Evolutionary conservation across 345 rosid species (phyloP).

Genomic region (Arabidopsis thaliana): DNA sequence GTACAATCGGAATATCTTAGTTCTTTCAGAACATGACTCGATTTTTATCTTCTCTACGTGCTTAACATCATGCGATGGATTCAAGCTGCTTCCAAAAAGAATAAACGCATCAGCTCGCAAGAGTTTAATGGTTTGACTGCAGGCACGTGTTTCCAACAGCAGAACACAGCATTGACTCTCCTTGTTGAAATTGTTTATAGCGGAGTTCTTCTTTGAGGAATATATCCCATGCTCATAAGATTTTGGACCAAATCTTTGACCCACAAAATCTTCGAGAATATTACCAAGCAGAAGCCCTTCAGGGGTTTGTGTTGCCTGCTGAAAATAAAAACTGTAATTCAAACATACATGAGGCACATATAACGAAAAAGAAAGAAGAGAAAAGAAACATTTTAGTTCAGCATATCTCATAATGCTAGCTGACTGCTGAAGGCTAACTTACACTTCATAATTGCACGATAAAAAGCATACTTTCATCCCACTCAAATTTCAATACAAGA

Average conservation of each 20-base stretch:
- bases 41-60: conserved; percentile 72
- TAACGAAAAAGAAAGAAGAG: conserved; percentile 11
- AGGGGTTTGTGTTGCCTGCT: conserved; percentile 62
- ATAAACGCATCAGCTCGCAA: conserved; percentile 73
- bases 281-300: conserved; percentile 68
- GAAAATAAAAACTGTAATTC: conserved; percentile 17
- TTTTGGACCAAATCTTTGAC: conserved; percentile 72
- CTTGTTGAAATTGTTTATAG: conserved; percentile 72
- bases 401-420: conserved; percentile 19
- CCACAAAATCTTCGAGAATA: conserved; percentile 83
- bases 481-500: conserved; percentile 10
- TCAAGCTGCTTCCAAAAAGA: conserved; percentile 82
- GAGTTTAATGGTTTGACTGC: conserved; percentile 69
- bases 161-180: conserved; percentile 72
- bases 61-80: conserved; percentile 69
- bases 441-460: conserved; percentile 34
- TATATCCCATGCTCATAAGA: conserved; percentile 79
- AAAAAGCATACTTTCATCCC: conserved; percentile 26
- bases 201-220: conserved; percentile 53
- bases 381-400: conserved; percentile 14
- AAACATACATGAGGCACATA: conserved; percentile 18
- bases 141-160: conserved; percentile 85
- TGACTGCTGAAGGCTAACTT: conserved; percentile 18
- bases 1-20: conserved; percentile 80
- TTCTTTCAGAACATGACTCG: conserved; percentile 61